Evolutionary conservation across 495 filamentous ascomycete genomes (phyloP), one percentile per base, ranked within the genome.

Genomic region (Aspergillus incahuasiensis): DNA sequence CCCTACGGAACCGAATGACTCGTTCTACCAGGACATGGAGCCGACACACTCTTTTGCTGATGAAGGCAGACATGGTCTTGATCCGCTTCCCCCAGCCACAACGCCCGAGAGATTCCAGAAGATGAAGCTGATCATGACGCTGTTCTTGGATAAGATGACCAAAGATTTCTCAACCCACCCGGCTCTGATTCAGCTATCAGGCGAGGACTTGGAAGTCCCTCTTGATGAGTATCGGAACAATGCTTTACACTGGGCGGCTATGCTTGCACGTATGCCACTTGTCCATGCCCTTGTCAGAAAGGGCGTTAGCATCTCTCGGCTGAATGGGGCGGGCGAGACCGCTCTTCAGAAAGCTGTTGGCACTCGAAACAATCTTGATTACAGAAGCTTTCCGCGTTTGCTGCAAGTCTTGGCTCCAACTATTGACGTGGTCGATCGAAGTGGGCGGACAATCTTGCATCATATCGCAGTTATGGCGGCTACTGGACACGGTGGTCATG

Each of bases 231-330:
- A 88, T 51, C 84, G 85, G 20, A 91, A 96, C 67, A 96, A 88
- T 52, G 89, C 94, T 20, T 76, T 98, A 28, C 92, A 96, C 63
- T 98, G 94, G 94, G 94, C 92, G n/a, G 91, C 94, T 9, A 95
- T 92, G 38, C 79, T 97, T 44, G 90, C 89, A n/a, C 86, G 90
- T 19, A 82, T 92, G 65, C 80, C 87, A 9, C 77, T 97, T 6
- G 70, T 96, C 35, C 80, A 88, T 51, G 84, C 90, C 2, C 78
- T 98, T 0, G 87, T 98, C 57, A 76, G 82, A 6, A 86, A 84
- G 42, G 94, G 94, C 4, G 90, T 91, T 0, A 92, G 81, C 63
- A 92, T 96, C 28, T 88, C 81, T 59, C 85, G 95, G 22, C 83
- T 94, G 5, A 98, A 98, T 60, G 80, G 83, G 39, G 84, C 82